Evolutionary conservation across 805 yeast species (phyloP), one percentile per base, ranked within the genome.

Genomic region (Dipodascus geniculatus): DNA sequence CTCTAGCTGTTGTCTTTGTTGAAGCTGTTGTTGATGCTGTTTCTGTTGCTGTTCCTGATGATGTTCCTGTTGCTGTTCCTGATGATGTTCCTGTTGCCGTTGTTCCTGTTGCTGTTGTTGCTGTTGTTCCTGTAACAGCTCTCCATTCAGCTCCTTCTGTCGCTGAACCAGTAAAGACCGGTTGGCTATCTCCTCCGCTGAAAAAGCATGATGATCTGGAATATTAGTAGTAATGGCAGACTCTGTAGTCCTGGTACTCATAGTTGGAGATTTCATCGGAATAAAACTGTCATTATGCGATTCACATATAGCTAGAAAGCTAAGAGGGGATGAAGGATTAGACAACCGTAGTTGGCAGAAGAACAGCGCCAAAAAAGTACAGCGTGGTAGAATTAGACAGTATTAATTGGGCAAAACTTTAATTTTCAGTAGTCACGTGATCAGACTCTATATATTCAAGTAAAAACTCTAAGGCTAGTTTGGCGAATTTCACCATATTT

Each of bases 401-500:
- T 28, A 28, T 6, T 28, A 28, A 28, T 28, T 28, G 33, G 33
- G 33, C 33, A 28, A 28, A 28, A 28, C 33, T 28, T 28, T 28
- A 28, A 28, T 28, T 28, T 6, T 28, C 33, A 28, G 33, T 6
- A 3, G 44, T 38, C 44, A 38, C 48, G 20, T 48, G 33, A 23
- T 35, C 35, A 28, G 42, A n/a, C 53, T 70, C 67, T 53, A 84
- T 66, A 54, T 74, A 76, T 35, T 77, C 73, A 52, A 83, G 67
- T 50, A 86, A 70, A 60, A 80, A 83, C 61, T 75, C 72, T 53
- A 87, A 69, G 0, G 93, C 95, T 24, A 71, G 63, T 51, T 70
- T 71, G 2, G 96, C 96, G 70, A 87, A 88, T 55, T 73, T 69
- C 55, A 79, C 82, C 96, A 87, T 87, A 64, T 88, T 87, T 28